Percentiles rank a stretch among this genome's conserved stretches.
phyloP scores from a whole-genome alignment of 805 yeast species.

The Saccharomycopsis guyanensis region DNA sequence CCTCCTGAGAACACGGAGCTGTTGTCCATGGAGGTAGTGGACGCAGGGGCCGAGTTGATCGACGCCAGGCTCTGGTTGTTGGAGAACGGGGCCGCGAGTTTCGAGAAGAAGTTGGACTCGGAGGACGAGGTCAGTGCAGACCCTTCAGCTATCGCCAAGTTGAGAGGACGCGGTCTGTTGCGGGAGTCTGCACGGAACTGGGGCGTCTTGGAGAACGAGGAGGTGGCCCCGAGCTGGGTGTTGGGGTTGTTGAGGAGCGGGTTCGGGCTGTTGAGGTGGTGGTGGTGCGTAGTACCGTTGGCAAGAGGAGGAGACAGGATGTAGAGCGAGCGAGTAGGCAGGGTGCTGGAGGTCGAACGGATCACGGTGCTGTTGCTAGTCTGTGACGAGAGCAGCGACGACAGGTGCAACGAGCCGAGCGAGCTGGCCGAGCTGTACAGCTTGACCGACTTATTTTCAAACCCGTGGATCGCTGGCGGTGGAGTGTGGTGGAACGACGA shows the following conservation, averaged over 20 bases:
- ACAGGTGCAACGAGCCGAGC: not conserved
- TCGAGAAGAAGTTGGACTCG: slow-evolving; percentile 3
- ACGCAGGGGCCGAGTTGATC: slow-evolving; percentile 6
- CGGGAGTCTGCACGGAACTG: slow-evolving; percentile 11
- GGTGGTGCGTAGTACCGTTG: not conserved
- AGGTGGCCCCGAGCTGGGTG: slow-evolving; percentile 9
- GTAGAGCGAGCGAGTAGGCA: slow-evolving; percentile 8
- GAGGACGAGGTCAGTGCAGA: not conserved
- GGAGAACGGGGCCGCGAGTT: slow-evolving; percentile 9
- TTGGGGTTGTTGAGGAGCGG: slow-evolving; percentile 6
- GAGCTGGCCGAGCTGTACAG: not conserved
- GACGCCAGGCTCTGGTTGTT: slow-evolving; percentile 11
- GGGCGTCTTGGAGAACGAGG: slow-evolving; percentile 17
- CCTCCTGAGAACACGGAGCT: not conserved
- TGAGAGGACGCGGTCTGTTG: slow-evolving; percentile 11
- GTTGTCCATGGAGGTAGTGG: not conserved
- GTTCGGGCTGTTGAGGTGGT: slow-evolving; percentile 1
- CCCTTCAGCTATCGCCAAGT: not conserved
- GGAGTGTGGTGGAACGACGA: not conserved
- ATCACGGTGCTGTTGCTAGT: not conserved
- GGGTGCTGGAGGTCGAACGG: not conserved
- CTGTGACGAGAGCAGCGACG: not conserved
- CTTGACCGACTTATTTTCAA: slow-evolving; percentile 2
- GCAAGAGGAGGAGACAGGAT: not conserved
- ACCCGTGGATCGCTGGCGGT: not conserved